These are phyloP conservation scores for Globisporangium middletonii DNA, from an alignment of 352 stramenopile species.

Conservation along the genomic window DNA sequence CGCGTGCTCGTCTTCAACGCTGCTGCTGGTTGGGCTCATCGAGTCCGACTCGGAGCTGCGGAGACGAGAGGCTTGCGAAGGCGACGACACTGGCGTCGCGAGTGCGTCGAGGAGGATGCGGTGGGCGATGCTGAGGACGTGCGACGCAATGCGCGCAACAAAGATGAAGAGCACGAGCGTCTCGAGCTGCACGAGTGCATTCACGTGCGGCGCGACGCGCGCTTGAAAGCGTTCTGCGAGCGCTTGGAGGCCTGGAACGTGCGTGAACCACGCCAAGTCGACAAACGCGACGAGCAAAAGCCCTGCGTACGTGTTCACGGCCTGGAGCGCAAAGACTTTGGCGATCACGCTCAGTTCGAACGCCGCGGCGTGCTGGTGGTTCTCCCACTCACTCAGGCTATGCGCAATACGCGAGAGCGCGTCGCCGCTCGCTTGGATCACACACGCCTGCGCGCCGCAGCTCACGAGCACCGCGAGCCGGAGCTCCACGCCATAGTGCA, in stretches of 20 bases:
- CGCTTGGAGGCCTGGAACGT: neutral
- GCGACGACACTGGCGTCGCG: neutral
- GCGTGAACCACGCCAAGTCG: constrained; percentile 1
- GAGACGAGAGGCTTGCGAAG: neutral
- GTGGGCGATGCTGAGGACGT: constrained; percentile 12
- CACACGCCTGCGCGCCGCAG: constrained; percentile 17
- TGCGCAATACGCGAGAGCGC: constrained; percentile 20
- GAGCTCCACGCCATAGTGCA: constrained; percentile 17
- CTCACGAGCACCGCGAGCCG: constrained; percentile 24
- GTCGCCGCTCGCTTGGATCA: constrained; percentile 25
- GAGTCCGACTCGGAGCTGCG: neutral
- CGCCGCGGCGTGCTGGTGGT: constrained; percentile 14
- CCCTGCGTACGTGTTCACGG: constrained; percentile 31
- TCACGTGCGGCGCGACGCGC: constrained; percentile 14
- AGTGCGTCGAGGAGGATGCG: neutral
- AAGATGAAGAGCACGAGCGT: constrained; percentile 33
- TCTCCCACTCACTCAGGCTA: constrained; percentile 29
- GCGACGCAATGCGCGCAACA: constrained; percentile 19
- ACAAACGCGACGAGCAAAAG: constrained; percentile 28
- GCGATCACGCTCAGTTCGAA: constrained; percentile 26
- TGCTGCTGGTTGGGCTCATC: neutral
- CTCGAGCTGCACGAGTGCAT: constrained; percentile 33
- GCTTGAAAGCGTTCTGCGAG: constrained; percentile 11
- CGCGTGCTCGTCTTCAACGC: constrained; percentile 11
- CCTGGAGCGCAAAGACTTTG: constrained; percentile 41